phyloP scores from a whole-genome alignment of 2,329 filamentous ascomycete genomes.

The Cercospora sp. region DNA sequence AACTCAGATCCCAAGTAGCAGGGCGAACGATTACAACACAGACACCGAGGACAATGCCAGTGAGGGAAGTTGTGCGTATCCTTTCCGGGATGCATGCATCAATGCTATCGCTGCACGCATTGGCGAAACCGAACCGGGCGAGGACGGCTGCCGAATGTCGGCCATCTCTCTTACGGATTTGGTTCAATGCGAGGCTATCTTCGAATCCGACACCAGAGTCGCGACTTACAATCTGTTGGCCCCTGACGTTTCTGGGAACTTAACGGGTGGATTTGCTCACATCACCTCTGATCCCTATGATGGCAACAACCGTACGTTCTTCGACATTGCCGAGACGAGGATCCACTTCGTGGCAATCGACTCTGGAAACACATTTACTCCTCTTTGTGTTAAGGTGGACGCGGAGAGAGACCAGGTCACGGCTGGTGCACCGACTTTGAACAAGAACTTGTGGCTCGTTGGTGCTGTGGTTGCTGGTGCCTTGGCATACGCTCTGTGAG shows the following conservation, averaged over 20 bases:
- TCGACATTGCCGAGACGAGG: constrained; percentile 13
- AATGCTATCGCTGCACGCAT: constrained; percentile 12
- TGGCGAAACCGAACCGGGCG: constrained; percentile 11
- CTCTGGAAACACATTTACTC: constrained; percentile 16
- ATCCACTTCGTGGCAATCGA: constrained; percentile 19
- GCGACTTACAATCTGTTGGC: constrained; percentile 15
- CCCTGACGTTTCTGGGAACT: constrained; percentile 1
- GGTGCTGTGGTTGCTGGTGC: constrained; percentile 12
- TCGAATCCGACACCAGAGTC: constrained; percentile 4
- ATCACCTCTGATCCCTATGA: constrained; percentile 17
- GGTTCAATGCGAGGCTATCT: constrained; percentile 14
- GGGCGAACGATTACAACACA: constrained; percentile 8
- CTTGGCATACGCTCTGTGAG: constrained; percentile 14
- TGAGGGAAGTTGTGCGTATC: constrained; percentile 17
- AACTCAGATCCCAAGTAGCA: constrained; percentile 5
- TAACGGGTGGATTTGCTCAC: constrained; percentile 17
- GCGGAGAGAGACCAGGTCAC: constrained; percentile 10
- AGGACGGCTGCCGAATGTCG: constrained; percentile 13
- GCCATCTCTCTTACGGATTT: constrained; percentile 10
- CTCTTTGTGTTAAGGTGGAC: constrained; percentile 17
- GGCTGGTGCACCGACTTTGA: constrained; percentile 5
- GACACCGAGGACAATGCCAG: constrained; percentile 18
- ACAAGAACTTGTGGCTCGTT: constrained; percentile 12
- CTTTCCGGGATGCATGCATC: constrained; percentile 14
- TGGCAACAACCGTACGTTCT: constrained; percentile 10